Evolutionary conservation across 441 rosid genomes (phyloP).

Genomic region (Populus hybrid): DNA sequence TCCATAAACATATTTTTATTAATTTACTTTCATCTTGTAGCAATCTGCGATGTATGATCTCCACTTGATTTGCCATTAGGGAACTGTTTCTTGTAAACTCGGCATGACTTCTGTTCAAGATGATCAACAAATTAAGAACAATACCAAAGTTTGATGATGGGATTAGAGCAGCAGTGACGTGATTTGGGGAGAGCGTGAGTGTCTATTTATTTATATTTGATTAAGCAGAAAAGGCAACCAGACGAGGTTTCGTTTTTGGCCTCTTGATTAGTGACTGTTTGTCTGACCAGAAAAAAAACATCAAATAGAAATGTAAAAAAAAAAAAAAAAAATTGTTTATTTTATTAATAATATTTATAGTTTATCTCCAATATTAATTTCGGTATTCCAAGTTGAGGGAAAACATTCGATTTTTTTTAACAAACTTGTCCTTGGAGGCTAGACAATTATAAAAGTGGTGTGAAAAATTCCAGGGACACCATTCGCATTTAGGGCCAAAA

Average conservation of each 20-base stretch:
- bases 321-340: no score
- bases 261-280: neutral
- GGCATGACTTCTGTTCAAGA: no score
- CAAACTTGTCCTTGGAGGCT: neutral
- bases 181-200: no score
- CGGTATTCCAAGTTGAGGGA: neutral
- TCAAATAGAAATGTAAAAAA: neutral
- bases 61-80: neutral
- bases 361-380: neutral
- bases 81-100: neutral
- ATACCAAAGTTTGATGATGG: no score
- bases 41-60: no score
- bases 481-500: constrained; percentile 3
- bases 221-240: no score
- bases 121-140: no score
- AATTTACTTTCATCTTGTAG: no score
- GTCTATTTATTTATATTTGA: neutral
- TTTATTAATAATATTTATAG: neutral
- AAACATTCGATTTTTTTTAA: no score
- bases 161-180: no score
- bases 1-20: no score
- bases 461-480: neutral
- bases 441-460: neutral
- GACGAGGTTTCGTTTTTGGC: neutral
- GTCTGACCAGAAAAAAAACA: no score